Evolutionary conservation across 73 alveolate genomes (phyloP).

Genomic region (Effrenium voratum): DNA sequence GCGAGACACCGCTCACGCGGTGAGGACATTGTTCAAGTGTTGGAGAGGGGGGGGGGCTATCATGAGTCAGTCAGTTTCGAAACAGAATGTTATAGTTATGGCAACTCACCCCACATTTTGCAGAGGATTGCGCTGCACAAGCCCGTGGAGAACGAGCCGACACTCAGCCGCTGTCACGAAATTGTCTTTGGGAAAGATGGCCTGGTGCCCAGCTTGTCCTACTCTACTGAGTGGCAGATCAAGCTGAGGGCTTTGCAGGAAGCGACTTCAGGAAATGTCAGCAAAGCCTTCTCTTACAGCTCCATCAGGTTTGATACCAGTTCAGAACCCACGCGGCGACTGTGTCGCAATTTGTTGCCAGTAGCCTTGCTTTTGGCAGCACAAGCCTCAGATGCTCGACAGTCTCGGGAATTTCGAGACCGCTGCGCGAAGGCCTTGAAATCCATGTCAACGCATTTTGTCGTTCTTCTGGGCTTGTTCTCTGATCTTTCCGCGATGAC

Average conservation of each 20-base stretch:
- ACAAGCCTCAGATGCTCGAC: background rate
- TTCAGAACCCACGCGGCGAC: background rate
- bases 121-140: background rate
- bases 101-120: too few relatives aligned
- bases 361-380: background rate
- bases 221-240: background rate
- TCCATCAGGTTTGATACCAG: background rate
- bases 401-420: background rate
- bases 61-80: too few relatives aligned
- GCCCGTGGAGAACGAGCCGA: background rate
- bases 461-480: background rate
- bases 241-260: background rate
- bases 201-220: background rate
- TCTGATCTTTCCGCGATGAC: background rate
- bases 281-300: background rate
- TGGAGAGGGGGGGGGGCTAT: too few relatives aligned
- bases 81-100: too few relatives aligned
- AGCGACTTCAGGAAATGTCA: background rate
- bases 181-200: background rate
- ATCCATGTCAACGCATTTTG: background rate
- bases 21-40: too few relatives aligned
- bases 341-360: background rate
- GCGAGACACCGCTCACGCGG: too few relatives aligned
- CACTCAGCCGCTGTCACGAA: background rate
- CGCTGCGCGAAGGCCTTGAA: background rate